phyloP scores from a whole-genome alignment of 345 rosid genomes.

The Kandelia obovata region DNA sequence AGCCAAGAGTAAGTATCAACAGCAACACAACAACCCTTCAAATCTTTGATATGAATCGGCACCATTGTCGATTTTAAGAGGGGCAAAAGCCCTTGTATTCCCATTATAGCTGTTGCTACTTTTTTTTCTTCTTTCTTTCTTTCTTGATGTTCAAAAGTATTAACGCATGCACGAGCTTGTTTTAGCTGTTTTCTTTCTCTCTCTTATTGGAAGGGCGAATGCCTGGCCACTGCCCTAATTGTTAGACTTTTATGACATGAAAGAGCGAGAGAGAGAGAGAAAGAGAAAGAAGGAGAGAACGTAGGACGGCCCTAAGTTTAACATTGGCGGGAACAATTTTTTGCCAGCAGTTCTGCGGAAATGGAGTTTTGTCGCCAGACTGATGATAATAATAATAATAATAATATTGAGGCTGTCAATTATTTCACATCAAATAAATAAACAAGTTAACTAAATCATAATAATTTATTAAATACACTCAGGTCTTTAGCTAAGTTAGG shows the following conservation, averaged over 20 bases:
- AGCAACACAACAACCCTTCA: constrained; percentile 75
- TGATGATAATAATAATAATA: too few relatives aligned
- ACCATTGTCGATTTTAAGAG: constrained; percentile 78
- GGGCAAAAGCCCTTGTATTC: constrained; percentile 84
- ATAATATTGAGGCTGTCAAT: too few relatives aligned
- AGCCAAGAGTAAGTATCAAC: constrained; percentile 97
- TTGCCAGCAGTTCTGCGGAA: too few relatives aligned
- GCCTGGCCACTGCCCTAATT: background rate
- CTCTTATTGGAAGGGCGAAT: background rate
- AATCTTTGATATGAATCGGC: constrained; percentile 66
- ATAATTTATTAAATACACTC: too few relatives aligned
- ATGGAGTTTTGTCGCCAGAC: too few relatives aligned
- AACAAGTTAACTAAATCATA: too few relatives aligned
- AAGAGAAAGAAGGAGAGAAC: background rate
- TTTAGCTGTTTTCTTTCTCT: background rate
- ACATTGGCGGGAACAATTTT: background rate
- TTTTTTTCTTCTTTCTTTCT: background rate
- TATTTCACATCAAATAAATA: too few relatives aligned
- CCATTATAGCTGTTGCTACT: constrained; percentile 34
- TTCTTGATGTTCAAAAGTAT: too few relatives aligned
- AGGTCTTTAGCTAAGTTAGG: too few relatives aligned
- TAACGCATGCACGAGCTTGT: too few relatives aligned
- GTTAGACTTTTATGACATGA: background rate
- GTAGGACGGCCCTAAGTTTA: background rate
- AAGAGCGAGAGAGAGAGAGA: background rate